Percentiles rank a stretch among this genome's conserved stretches.
Conservation (phyloP, 78 protist genomes). For the Anaeramoeba flamelloides region DNA sequence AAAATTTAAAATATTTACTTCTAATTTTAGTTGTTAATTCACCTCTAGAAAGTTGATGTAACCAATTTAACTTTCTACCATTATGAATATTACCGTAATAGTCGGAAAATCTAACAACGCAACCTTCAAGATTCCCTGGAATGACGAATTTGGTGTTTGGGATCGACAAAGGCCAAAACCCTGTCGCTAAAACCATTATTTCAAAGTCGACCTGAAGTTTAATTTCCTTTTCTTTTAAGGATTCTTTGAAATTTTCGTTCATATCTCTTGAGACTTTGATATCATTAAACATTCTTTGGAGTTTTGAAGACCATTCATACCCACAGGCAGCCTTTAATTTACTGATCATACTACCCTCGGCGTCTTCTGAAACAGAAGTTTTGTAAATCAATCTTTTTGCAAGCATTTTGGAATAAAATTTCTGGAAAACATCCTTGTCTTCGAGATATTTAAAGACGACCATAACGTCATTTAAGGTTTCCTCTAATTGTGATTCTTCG, state of each 20-base stretch:
- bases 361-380: constrained; percentile 47
- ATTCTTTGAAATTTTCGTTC: constrained; percentile 26
- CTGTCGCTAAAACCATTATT: constrained; percentile 44
- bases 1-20: constrained; percentile 25
- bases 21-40: constrained; percentile 24
- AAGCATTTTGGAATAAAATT: constrained; percentile 40
- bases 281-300: constrained; percentile 53
- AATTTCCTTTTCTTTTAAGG: not conserved
- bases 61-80: constrained; percentile 49
- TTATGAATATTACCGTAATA: constrained; percentile 6
- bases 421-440: constrained; percentile 60
- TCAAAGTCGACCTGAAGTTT: constrained; percentile 31
- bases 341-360: constrained; percentile 35
- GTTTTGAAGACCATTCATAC: constrained; percentile 37
- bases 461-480: too few species aligned
- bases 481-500: too few species aligned
- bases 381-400: constrained; percentile 37
- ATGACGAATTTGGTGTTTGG: constrained; percentile 30
- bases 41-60: constrained; percentile 46
- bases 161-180: constrained; percentile 59
- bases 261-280: constrained; percentile 34
- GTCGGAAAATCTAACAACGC: constrained; percentile 28
- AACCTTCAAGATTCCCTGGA: constrained; percentile 33
- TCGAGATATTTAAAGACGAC: constrained; percentile 47
- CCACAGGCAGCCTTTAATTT: constrained; percentile 48